phyloP scores from a whole-genome alignment of 2,329 filamentous ascomycete genomes.

The Aureobasidium sp. region DNA sequence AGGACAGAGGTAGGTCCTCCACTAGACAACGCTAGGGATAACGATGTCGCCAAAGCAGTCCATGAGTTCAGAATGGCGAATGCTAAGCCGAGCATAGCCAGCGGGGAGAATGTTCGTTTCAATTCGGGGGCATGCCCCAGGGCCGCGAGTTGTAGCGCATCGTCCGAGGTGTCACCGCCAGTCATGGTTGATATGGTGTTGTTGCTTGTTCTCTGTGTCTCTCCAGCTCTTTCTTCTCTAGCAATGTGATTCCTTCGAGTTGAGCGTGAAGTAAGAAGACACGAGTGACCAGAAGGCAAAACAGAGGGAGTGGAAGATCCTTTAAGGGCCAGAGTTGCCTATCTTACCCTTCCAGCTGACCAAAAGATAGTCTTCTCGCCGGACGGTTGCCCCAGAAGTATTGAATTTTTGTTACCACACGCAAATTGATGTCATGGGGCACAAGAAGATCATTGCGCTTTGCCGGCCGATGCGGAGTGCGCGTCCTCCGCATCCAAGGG shows the following conservation, averaged over 20 bases:
- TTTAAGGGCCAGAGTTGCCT: neutral
- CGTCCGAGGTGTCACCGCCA: slow-evolving; percentile 28
- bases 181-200: slow-evolving; percentile 5
- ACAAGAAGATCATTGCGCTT: neutral
- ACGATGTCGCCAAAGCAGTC: slow-evolving; percentile 51
- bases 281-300: neutral
- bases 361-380: slow-evolving; percentile 1
- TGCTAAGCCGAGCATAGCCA: slow-evolving; percentile 53
- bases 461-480: slow-evolving; percentile 4
- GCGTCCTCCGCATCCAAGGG: neutral
- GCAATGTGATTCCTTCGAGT: neutral
- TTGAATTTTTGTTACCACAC: neutral
- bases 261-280: neutral
- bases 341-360: slow-evolving; percentile 9
- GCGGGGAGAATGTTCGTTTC: slow-evolving; percentile 47
- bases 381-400: slow-evolving; percentile 7
- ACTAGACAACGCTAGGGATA: slow-evolving; percentile 55
- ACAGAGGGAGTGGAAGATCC: neutral
- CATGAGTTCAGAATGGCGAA: slow-evolving; percentile 57
- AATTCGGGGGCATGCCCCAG: slow-evolving; percentile 52
- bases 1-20: slow-evolving; percentile 64
- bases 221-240: neutral
- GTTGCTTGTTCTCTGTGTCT: neutral
- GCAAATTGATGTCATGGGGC: slow-evolving; percentile 5
- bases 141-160: slow-evolving; percentile 40